Percentiles rank a stretch among this genome's conserved stretches.
Conservation (phyloP, 768 basidiomycete genomes). For the Tulasnella sp. region DNA sequence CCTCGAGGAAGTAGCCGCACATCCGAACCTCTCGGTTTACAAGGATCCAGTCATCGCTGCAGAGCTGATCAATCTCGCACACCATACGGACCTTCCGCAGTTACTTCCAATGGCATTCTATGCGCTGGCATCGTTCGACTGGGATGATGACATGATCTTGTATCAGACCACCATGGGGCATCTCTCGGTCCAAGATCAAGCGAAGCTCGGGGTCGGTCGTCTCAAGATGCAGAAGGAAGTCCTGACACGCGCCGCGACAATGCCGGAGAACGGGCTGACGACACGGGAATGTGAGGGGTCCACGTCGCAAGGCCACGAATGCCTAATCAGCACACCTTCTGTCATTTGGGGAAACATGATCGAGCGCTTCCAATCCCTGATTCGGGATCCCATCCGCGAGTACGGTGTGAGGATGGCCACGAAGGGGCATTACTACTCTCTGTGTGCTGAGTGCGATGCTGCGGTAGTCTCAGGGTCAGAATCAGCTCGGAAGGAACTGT, state of each 20-base stretch:
- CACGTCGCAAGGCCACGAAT: background rate
- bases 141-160: background rate
- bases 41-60: conserved; percentile 1
- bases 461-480: background rate
- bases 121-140: background rate
- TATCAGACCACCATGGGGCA: background rate
- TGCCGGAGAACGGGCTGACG: background rate
- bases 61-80: background rate
- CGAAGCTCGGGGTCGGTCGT: background rate
- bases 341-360: background rate
- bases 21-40: background rate
- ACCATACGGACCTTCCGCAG: background rate
- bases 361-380: background rate
- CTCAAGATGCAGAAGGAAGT: background rate
- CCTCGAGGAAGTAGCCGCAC: background rate
- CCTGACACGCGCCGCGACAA: background rate
- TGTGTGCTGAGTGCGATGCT: background rate
- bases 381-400: conserved; percentile 1
- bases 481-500: background rate
- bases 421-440: background rate
- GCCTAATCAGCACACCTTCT: background rate
- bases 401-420: background rate
- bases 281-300: background rate
- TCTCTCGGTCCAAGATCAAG: background rate
- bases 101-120: conserved; percentile 1